These are phyloP conservation scores for Iris macrosiphon DNA, from an alignment of 106 monocot genomes.

Conservation along the genomic window DNA sequence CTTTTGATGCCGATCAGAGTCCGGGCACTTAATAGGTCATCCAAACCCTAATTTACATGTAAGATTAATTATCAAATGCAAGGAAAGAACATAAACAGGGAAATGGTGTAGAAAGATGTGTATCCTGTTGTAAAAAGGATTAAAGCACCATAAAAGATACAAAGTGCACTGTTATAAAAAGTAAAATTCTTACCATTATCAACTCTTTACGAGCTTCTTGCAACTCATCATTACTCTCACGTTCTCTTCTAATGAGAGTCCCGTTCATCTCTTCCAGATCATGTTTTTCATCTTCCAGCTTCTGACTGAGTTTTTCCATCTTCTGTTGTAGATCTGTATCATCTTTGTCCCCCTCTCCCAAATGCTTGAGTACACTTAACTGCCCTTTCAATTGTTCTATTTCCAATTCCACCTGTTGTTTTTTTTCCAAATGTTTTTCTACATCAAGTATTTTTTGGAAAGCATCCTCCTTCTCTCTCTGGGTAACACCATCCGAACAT, in stretches of 20 bases:
- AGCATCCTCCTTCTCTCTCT: constrained; percentile 80
- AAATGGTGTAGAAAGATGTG: neutral
- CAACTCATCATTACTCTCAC: constrained; percentile 67
- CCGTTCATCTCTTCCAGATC: constrained; percentile 33
- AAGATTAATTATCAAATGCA: neutral
- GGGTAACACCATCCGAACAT: neutral
- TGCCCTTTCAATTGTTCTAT: constrained; percentile 69
- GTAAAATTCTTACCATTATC: constrained; percentile 31
- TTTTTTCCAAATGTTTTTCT: constrained; percentile 67
- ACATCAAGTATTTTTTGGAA: constrained; percentile 45
- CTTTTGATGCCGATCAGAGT: constrained; percentile 74
- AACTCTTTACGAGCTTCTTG: constrained; percentile 60
- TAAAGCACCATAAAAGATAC: neutral
- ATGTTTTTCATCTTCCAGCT: constrained; percentile 44
- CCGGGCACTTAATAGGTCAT: constrained; percentile 21
- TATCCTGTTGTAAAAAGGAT: neutral
- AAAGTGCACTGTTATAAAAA: neutral
- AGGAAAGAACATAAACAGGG: neutral
- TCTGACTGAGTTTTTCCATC: constrained; percentile 35
- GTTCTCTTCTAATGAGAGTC: constrained; percentile 60
- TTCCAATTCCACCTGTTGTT: constrained; percentile 72
- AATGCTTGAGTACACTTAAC: constrained; percentile 63
- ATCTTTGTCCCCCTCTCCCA: constrained; percentile 60
- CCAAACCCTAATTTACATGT: constrained; percentile 39
- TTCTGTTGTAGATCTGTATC: constrained; percentile 40